Base-by-base conservation (phyloP, 768 basidiomycete genomes). In the Antrodiella citrinella region DNA sequence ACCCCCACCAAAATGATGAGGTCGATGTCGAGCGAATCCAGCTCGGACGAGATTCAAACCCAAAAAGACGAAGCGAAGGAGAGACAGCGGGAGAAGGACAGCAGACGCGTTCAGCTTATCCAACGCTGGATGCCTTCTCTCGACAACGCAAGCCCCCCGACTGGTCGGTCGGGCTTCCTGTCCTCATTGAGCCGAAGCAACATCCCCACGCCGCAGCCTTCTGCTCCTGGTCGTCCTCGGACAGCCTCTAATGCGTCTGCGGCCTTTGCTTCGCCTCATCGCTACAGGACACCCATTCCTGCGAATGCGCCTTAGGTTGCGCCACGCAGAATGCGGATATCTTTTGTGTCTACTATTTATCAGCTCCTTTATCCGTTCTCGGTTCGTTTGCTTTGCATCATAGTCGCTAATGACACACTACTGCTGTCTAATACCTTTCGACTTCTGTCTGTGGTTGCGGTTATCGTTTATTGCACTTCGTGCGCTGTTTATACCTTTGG, bases 61-160 rank as follows among this genome's bases (percentile, higher is more conserved):
- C 51, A 59, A 55, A 84, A 82, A 55, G 69, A 68, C 51, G 66
- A 65, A 57, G 58, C 60, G 55, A 60, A 57, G 50, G 53, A 54
- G 39, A 40, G 50, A 25, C 55, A 57, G 55, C 51, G 51, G 49
- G 69, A 76, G 55, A 68, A 71, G 62, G 54, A 62, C 45, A 55
- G 47, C n/a, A 51, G 54, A 48, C 60, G 56, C 39, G 55, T 54
- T 18, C 57, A 59, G 58, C 54, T 62, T 19, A 77, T 81, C 41
- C 81, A 84, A 60, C 75, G 80, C 53, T 85, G 84, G 84, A 68
- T 84, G 42, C 84, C 84, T 12, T 72, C 44, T 47, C 24, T 52
- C 41, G 51, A 49, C 41, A 44, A 51, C 13, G 40, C 75, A 24
- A 65, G 70, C 39, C 70, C 70, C 5, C 71, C 68, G 18, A 63